phyloP scores from a whole-genome alignment of 768 basidiomycete genomes.

The Baorangia bicolor region DNA sequence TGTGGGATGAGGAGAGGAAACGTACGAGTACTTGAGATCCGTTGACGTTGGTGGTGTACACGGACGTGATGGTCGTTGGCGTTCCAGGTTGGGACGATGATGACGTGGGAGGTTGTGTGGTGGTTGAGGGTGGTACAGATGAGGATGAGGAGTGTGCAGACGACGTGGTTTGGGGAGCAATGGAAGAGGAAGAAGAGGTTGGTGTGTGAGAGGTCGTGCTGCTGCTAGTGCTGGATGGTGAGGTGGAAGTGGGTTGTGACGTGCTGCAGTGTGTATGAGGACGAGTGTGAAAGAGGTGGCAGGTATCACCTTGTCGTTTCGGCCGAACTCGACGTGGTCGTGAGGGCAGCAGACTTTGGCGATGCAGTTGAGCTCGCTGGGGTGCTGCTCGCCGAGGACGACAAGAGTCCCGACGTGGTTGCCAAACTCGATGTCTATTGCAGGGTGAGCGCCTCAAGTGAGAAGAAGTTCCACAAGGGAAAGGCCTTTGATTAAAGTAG shows the following conservation, averaged over 20 bases:
- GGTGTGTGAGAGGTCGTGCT: not conserved
- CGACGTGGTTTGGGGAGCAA: not conserved
- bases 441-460: too few species aligned
- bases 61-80: constrained; percentile 19
- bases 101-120: not conserved
- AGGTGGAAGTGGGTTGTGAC: not conserved
- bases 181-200: constrained; percentile 6
- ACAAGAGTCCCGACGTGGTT: not conserved
- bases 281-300: not conserved
- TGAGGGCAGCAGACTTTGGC: not conserved
- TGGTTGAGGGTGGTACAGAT: not conserved
- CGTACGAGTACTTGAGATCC: constrained; percentile 20
- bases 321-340: constrained; percentile 1
- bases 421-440: not conserved
- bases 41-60: constrained; percentile 17
- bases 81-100: constrained; percentile 7
- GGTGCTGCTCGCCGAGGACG: not conserved
- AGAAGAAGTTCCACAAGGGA: not conserved
- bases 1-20: not conserved
- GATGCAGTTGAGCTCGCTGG: not conserved
- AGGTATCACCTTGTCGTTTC: constrained; percentile 16
- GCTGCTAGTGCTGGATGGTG: not conserved
- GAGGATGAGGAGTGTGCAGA: constrained; percentile 2
- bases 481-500: not conserved
- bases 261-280: constrained; percentile 1